Evolutionary conservation across 345 rosid species (phyloP), one percentile per base, ranked within the genome.

Genomic region (Eucalyptus paniculata): DNA sequence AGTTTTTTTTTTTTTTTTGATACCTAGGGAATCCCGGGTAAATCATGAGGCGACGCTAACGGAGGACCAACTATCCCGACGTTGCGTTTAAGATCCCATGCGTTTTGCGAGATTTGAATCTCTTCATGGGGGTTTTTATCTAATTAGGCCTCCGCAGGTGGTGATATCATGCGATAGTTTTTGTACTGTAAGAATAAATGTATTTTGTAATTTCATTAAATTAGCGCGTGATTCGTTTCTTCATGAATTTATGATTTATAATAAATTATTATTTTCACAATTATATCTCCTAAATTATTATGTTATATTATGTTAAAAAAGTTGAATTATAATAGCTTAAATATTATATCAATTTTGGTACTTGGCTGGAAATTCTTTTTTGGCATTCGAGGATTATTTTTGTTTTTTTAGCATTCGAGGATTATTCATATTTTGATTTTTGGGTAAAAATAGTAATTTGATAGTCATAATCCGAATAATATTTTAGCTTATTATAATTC

Each of bases 61-160:
- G 12, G 4, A 45, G 4, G 11, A 45, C 10, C 0, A 0, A 9
- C 0, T 3, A 45, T 2, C 0, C 11, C 0, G 49, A 45, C 1
- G 4, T 10, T 0, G 49, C 1, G 1, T 0, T 45, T 45, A 45
- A 45, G 49, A 45, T 9, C 3, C 11, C 4, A 12, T 45, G 11
- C 12, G 1, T 45, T 2, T 2, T 42, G 47, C 4, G 47, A 9
- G 47, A 45, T 45, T 9, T 45, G 47, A 45, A 9, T 45, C 11
- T 3, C 4, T 9, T 45, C 12, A 45, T 45, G 49, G 4, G 3
- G 1, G 49, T 45, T 45, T 0, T 10, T 45, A 45, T 45, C 1
- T 1, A 45, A 0, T 0, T 45, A 45, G 4, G 4, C 4, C 3
- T 9, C 1, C 3, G 1, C 3, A 45, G 1, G 47, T 1, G 47